These are phyloP conservation scores for Ceratorhiza oryzae-sativae DNA, from an alignment of 1,284 basidiomycete species.

Conservation along the genomic window DNA sequence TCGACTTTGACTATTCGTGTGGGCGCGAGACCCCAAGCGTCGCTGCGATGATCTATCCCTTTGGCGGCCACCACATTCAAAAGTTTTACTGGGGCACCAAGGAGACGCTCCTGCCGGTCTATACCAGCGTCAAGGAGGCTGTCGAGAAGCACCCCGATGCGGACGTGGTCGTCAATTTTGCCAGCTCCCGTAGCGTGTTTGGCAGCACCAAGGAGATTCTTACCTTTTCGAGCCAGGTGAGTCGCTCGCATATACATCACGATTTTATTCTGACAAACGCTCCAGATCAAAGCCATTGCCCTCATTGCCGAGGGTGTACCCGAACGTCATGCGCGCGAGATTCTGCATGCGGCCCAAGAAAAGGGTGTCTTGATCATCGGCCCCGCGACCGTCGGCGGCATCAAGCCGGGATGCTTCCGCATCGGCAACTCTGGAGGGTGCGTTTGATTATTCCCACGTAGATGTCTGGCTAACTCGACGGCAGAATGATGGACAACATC, in stretches of 20 bases:
- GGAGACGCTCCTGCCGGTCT: conserved; percentile 97
- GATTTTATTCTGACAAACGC: conserved; percentile 9
- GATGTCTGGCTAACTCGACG: not conserved
- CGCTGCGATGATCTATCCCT: conserved; percentile 99
- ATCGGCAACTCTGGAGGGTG: conserved; percentile 98
- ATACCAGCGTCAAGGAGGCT: conserved; percentile 92
- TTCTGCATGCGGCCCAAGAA: conserved; percentile 86
- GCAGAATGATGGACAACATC: conserved; percentile 99
- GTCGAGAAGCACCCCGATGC: conserved; percentile 95
- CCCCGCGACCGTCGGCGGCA: conserved; percentile 98
- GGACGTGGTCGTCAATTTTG: conserved; percentile 99
- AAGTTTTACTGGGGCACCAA: conserved; percentile 99
- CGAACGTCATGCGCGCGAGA: conserved; percentile 95
- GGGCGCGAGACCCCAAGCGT: conserved; percentile 93
- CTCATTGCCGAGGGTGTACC: conserved; percentile 99
- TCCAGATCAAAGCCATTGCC: conserved; percentile 80
- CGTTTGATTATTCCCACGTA: conserved; percentile 46
- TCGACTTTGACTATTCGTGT: conserved; percentile 99
- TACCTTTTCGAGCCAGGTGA: conserved; percentile 60
- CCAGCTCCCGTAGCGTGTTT: conserved; percentile 94
- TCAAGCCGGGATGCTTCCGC: conserved; percentile 99
- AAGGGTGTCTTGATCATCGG: conserved; percentile 96
- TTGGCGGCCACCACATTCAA: conserved; percentile 99
- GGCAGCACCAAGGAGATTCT: conserved; percentile 92
- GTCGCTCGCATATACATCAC: not conserved